Evolutionary conservation across 495 filamentous ascomycete genomes (phyloP).

Genomic region (Pseudomonodictys pantanalensis): DNA sequence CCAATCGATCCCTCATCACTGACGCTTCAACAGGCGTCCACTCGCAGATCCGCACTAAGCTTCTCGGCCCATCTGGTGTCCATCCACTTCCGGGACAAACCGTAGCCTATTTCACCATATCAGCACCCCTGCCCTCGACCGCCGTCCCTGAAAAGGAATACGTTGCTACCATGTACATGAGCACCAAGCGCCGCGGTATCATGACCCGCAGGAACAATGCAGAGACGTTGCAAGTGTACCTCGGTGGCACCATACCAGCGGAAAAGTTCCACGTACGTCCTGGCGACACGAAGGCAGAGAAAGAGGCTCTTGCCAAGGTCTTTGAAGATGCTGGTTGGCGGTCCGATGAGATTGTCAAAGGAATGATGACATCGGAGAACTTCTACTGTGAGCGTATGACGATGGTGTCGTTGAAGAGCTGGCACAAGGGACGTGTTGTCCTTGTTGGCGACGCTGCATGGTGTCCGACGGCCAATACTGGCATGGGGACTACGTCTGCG

Average conservation of each 20-base stretch:
- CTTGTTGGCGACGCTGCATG: conserved; percentile 38
- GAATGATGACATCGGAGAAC: conserved; percentile 43
- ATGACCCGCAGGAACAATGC: conserved; percentile 45
- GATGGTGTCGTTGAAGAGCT: conserved; percentile 24
- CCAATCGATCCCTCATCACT: conserved; percentile 4
- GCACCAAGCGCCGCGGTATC: conserved; percentile 38
- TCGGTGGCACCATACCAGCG: conserved; percentile 34
- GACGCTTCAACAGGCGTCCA: too few species aligned
- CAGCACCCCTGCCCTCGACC: too few species aligned
- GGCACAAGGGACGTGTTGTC: conserved; percentile 33
- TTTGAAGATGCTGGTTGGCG: conserved; percentile 51
- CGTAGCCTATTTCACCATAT: conserved; percentile 31
- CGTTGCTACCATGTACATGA: conserved; percentile 39
- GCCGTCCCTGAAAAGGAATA: conserved; percentile 41
- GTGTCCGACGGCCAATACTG: conserved; percentile 29
- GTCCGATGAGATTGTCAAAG: conserved; percentile 43
- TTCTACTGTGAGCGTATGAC: conserved; percentile 45
- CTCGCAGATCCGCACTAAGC: too few species aligned
- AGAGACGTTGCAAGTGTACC: conserved; percentile 43
- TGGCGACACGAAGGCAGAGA: too few species aligned
- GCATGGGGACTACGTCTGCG: conserved; percentile 35
- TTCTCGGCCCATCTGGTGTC: conserved; percentile 9
- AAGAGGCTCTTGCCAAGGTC: conserved; percentile 38
- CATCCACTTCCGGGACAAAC: too few species aligned
- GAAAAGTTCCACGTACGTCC: conserved; percentile 31